These are phyloP conservation scores for Ailanthus altissimus DNA, from an alignment of 345 rosid species.

Conservation along the genomic window DNA sequence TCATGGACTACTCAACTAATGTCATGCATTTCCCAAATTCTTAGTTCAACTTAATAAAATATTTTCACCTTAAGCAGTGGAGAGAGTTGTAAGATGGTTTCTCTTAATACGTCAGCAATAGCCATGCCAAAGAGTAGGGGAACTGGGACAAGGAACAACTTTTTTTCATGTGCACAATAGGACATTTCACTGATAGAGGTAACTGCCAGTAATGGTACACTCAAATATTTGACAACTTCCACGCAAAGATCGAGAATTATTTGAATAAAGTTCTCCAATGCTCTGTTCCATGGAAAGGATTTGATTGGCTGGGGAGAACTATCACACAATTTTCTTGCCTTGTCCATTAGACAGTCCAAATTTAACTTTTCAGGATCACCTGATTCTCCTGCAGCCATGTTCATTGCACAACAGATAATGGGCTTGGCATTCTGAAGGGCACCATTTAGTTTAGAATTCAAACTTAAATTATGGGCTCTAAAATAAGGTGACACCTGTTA, in stretches of 20 bases:
- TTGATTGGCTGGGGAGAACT: constrained; percentile 70
- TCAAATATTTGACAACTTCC: constrained; percentile 64
- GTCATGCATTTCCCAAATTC: constrained; percentile 11
- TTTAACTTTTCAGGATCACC: constrained; percentile 57
- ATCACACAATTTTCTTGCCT: constrained; percentile 60
- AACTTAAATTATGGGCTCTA: constrained; percentile 20
- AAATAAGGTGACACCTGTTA: constrained; percentile 34
- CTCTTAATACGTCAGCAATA: constrained; percentile 53
- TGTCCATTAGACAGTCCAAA: constrained; percentile 45
- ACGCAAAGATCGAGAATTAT: constrained; percentile 69
- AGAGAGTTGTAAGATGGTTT: constrained; percentile 63
- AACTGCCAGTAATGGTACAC: constrained; percentile 67
- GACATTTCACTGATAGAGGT: constrained; percentile 96
- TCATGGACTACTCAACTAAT: neutral
- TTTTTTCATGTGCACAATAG: constrained; percentile 86
- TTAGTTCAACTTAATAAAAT: constrained; percentile 11
- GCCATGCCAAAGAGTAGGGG: constrained; percentile 71
- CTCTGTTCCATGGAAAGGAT: constrained; percentile 81
- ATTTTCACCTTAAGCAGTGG: constrained; percentile 67
- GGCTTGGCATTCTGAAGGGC: constrained; percentile 32
- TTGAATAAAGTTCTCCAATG: constrained; percentile 65
- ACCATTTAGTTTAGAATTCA: constrained; percentile 29
- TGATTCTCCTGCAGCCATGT: constrained; percentile 62
- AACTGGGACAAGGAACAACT: constrained; percentile 60
- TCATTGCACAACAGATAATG: constrained; percentile 47